Percentiles rank a stretch among this genome's conserved stretches.
Conservation (phyloP, 2,329 filamentous ascomycete genomes). For the Tolypocladium sp. region DNA sequence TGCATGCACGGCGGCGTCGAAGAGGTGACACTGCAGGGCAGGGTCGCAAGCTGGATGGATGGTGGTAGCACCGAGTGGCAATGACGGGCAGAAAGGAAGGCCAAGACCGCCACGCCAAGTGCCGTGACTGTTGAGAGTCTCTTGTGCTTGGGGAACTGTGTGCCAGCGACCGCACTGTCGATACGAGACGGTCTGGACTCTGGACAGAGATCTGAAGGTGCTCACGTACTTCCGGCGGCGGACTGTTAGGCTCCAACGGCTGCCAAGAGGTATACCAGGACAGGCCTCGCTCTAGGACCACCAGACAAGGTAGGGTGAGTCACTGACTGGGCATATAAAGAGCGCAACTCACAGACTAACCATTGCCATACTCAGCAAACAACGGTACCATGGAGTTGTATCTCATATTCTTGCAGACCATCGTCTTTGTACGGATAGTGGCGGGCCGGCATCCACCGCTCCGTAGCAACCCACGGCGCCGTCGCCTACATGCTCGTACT, state of each 20-base stretch:
- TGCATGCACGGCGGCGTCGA: not conserved
- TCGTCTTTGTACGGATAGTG: too few relatives aligned
- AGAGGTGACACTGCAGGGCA: not conserved
- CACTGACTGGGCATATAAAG: too few relatives aligned
- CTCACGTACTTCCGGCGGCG: too few relatives aligned
- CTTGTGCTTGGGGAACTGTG: not conserved
- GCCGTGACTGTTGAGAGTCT: not conserved
- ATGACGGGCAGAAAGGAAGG: not conserved
- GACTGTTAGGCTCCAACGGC: too few relatives aligned
- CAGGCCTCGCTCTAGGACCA: too few relatives aligned
- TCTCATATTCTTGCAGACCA: not conserved
- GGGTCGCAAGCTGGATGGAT: not conserved
- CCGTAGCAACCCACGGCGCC: constrained; percentile 2
- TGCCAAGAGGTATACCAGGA: too few relatives aligned
- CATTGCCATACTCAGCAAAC: not conserved
- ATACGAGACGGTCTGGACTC: too few relatives aligned
- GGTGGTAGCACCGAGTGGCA: not conserved
- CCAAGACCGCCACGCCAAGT: not conserved
- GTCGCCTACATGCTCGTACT: not conserved
- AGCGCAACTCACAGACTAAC: too few relatives aligned
- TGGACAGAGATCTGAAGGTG: too few relatives aligned
- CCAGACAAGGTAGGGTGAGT: too few relatives aligned
- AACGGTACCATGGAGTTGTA: not conserved
- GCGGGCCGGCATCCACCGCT: constrained; percentile 1
- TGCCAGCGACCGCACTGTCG: not conserved